Evolutionary conservation across 208 protist genomes (phyloP).

Genomic region (Crithidia mellificae): DNA sequence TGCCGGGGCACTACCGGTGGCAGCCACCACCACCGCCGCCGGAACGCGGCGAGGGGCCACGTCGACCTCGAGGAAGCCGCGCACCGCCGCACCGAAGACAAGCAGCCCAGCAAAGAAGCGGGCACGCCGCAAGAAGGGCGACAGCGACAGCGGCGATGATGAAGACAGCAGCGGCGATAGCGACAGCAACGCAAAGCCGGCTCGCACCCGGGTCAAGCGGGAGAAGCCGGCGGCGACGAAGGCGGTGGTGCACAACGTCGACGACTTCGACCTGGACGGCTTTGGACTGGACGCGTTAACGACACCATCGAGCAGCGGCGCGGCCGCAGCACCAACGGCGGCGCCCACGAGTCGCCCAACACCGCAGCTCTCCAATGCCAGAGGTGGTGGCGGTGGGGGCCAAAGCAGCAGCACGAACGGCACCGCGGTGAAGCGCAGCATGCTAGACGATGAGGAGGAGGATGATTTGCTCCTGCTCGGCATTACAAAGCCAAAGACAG

Average conservation of each 20-base stretch:
- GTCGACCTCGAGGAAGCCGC: conserved; percentile 8
- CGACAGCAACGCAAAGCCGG: conserved; percentile 16
- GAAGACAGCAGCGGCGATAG: conserved; percentile 2
- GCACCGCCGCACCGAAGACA: conserved; percentile 16
- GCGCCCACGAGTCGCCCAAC: neutral
- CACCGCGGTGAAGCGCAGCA: no score
- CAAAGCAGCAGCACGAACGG: conserved; percentile 1
- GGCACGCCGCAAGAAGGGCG: conserved; percentile 12
- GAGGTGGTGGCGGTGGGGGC: no score
- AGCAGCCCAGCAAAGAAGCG: conserved; percentile 20
- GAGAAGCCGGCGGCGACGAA: conserved; percentile 10
- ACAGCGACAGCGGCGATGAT: conserved; percentile 30
- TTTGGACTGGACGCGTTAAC: conserved; percentile 79
- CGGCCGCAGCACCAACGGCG: neutral
- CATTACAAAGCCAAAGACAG: conserved; percentile 12
- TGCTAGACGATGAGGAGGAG: conserved; percentile 21
- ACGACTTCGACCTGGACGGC: conserved; percentile 74
- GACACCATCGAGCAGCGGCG: neutral
- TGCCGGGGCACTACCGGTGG: conserved; percentile 23
- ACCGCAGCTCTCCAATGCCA: neutral
- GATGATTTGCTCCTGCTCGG: conserved; percentile 42
- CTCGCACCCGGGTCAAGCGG: conserved; percentile 14
- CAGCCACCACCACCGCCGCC: neutral
- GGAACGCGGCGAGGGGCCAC: neutral
- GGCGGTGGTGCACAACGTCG: conserved; percentile 9